Percentiles rank a stretch among this genome's conserved stretches.
Evolutionary conservation across 164 flowering plant genomes (phyloP).

Genomic region (Nymphaea colorata): DNA sequence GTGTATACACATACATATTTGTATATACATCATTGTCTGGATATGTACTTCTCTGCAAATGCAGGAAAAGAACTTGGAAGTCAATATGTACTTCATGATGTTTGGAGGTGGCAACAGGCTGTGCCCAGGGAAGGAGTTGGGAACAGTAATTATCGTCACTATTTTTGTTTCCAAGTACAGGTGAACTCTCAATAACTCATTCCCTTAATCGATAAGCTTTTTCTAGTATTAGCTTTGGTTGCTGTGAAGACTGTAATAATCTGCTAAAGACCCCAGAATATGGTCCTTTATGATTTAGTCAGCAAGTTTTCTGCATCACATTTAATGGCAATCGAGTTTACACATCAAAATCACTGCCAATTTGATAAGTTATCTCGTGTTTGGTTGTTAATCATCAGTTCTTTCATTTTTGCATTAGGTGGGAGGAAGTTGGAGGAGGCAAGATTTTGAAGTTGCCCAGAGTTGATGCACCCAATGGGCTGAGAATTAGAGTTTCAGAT

Average conservation of each 20-base stretch:
- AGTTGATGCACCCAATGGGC: constrained; percentile 57
- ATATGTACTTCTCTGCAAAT: background rate
- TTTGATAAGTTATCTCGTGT: background rate
- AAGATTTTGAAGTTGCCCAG: constrained; percentile 42
- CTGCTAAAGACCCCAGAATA: background rate
- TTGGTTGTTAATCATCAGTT: background rate
- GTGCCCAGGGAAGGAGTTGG: constrained; percentile 93
- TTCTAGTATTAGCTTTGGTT: too few species aligned
- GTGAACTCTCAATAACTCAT: constrained; percentile 13
- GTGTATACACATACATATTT: too few species aligned
- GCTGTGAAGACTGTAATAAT: background rate
- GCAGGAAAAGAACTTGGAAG: constrained; percentile 62
- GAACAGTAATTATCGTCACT: constrained; percentile 67
- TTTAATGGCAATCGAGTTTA: background rate
- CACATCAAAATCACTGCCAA: background rate
- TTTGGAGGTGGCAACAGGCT: constrained; percentile 78
- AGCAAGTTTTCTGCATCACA: background rate
- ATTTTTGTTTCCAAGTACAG: constrained; percentile 76
- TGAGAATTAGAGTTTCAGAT: constrained; percentile 27
- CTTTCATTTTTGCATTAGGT: constrained; percentile 16
- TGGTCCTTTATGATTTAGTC: background rate
- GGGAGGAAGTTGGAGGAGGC: constrained; percentile 50
- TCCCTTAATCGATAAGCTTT: too few species aligned
- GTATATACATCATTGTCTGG: too few species aligned
- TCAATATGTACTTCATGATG: too few species aligned